These are phyloP conservation scores for Aeminium ludgeri DNA, from an alignment of 495 filamentous ascomycete species.

Conservation along the genomic window DNA sequence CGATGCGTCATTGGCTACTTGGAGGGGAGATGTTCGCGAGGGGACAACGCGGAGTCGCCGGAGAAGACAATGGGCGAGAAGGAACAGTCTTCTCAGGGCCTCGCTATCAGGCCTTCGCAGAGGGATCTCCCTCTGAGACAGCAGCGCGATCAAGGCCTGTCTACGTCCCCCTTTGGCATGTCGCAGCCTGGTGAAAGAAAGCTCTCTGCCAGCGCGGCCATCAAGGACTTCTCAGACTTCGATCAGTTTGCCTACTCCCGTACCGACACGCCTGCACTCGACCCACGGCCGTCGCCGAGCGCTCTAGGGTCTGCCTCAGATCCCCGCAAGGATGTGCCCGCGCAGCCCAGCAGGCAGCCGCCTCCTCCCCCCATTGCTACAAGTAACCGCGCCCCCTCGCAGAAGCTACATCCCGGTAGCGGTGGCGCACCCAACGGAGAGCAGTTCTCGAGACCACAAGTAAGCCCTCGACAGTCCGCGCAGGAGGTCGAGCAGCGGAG, in stretches of 20 bases:
- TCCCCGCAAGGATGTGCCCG: conserved; percentile 1
- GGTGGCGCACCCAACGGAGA: neutral
- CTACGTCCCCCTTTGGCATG: conserved; percentile 9
- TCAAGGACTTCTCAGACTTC: conserved; percentile 11
- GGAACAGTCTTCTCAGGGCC: neutral
- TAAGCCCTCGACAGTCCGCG: conserved; percentile 9
- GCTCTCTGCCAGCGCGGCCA: conserved; percentile 7
- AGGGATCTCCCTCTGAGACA: neutral
- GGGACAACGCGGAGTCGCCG: conserved; percentile 11
- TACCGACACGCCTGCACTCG: conserved; percentile 7
- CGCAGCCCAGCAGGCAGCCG: conserved; percentile 13
- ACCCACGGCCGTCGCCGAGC: conserved; percentile 1
- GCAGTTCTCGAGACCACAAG: conserved; percentile 3
- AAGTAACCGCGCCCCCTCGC: conserved; percentile 1
- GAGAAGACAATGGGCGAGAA: neutral
- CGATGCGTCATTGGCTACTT: conserved; percentile 37
- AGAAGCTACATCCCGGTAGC: conserved; percentile 8
- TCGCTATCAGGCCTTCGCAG: neutral
- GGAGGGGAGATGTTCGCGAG: conserved; percentile 21
- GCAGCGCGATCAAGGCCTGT: conserved; percentile 6
- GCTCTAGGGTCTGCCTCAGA: neutral
- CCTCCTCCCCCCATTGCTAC: conserved; percentile 16
- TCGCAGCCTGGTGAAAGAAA: neutral
- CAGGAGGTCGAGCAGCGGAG: conserved; percentile 8
- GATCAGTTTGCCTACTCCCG: conserved; percentile 7